These are phyloP conservation scores for Helminthosporium solani DNA, from an alignment of 2,329 filamentous ascomycete species.

Conservation along the genomic window DNA sequence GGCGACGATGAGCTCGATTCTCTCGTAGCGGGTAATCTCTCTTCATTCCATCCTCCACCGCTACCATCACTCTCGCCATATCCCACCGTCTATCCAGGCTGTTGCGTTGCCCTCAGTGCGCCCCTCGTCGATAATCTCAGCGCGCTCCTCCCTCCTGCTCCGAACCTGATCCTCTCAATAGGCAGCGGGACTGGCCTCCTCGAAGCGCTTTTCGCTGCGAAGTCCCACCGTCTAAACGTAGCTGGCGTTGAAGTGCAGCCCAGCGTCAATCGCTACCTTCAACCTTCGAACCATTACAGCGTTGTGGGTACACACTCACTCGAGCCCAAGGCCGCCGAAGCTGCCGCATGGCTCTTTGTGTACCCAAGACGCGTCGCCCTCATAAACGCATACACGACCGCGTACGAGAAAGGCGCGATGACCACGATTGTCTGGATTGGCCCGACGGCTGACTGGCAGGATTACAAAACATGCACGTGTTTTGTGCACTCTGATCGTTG, in stretches of 20 bases:
- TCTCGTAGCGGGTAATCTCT: not conserved
- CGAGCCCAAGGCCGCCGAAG: constrained; percentile 44
- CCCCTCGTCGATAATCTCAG: constrained; percentile 28
- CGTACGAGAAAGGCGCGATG: constrained; percentile 31
- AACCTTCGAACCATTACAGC: constrained; percentile 42
- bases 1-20: constrained; percentile 6
- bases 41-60: not conserved
- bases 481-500: constrained; percentile 24
- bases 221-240: constrained; percentile 30
- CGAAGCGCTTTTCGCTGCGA: constrained; percentile 45
- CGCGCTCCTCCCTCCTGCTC: constrained; percentile 24
- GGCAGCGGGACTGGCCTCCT: constrained; percentile 55
- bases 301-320: constrained; percentile 50
- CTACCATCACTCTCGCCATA: constrained; percentile 19
- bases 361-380: constrained; percentile 54
- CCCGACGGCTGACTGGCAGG: constrained; percentile 46
- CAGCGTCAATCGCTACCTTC: constrained; percentile 49
- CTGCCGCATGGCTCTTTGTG: constrained; percentile 53
- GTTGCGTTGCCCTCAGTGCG: constrained; percentile 40
- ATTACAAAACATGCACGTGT: constrained; percentile 27
- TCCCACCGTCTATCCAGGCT: constrained; percentile 33
- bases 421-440: constrained; percentile 47
- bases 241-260: constrained; percentile 53
- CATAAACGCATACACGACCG: constrained; percentile 47
- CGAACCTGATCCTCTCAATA: constrained; percentile 43